Evolutionary conservation across 1,139 yeast species (phyloP).

Genomic region (Protomyces arabidopsidicola): DNA sequence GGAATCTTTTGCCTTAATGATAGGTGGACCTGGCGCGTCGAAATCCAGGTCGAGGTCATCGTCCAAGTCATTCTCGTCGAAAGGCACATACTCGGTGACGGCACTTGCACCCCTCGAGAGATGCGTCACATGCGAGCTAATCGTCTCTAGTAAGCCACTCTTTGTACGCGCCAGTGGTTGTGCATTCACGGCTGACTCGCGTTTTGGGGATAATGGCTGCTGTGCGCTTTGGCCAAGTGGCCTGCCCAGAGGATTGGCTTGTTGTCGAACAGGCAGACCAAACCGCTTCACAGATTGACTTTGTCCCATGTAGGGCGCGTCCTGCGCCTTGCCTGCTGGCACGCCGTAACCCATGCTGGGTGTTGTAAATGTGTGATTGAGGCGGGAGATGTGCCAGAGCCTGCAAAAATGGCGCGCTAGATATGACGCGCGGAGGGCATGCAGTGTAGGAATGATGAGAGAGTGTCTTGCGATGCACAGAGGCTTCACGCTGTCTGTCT

Average conservation of each 20-base stretch:
- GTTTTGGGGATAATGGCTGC: neutral
- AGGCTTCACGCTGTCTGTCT: too few species aligned
- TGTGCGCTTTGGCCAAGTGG: neutral
- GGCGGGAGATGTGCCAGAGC: neutral
- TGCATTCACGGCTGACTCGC: neutral
- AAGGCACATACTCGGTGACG: neutral
- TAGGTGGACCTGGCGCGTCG: slow-evolving; percentile 9
- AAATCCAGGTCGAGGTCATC: slow-evolving; percentile 27
- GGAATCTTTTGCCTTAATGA: neutral
- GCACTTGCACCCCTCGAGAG: neutral
- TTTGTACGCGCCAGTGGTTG: neutral
- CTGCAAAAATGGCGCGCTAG: neutral
- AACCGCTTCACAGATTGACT: neutral
- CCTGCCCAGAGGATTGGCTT: neutral
- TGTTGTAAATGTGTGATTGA: neutral
- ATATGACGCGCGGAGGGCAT: neutral
- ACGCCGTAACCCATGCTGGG: neutral
- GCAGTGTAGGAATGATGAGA: neutral
- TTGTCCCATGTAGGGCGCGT: neutral
- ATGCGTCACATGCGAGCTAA: neutral
- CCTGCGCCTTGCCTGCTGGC: neutral
- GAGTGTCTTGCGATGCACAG: neutral
- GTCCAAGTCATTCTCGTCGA: slow-evolving; percentile 30
- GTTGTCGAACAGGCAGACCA: neutral
- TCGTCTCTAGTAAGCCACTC: neutral